Conservation (phyloP, 73 alveolate species). For the Loxodes magnus region DNA sequence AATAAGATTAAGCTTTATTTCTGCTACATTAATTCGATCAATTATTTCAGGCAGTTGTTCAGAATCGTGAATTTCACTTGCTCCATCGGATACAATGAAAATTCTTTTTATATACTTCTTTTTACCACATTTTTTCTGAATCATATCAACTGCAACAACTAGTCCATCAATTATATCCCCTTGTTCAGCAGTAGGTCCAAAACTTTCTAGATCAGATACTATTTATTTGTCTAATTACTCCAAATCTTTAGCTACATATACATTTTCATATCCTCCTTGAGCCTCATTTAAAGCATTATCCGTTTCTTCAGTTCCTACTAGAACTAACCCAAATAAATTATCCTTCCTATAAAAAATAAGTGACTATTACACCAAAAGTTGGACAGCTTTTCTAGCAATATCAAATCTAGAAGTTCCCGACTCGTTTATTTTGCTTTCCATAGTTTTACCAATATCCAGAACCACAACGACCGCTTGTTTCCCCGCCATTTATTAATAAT, state of each 20-base stretch:
- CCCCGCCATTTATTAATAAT: conserved; percentile 18
- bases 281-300: conserved; percentile 34
- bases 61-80: conserved; percentile 39
- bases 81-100: conserved; percentile 89
- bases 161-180: conserved; percentile 89
- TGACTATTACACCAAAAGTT: conserved; percentile 54
- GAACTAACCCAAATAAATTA: conserved; percentile 59
- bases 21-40: conserved; percentile 45
- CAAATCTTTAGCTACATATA: conserved; percentile 29
- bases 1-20: conserved; percentile 58
- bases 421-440: conserved; percentile 23
- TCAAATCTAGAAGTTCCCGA: conserved; percentile 29
- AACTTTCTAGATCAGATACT: conserved; percentile 13
- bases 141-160: conserved; percentile 75
- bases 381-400: conserved; percentile 49
- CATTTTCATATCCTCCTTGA: conserved; percentile 47
- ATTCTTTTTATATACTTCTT: conserved; percentile 73
- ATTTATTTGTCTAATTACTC: conserved; percentile 36
- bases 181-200: conserved; percentile 25
- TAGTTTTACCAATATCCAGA: conserved; percentile 54
- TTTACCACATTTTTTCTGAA: conserved; percentile 52
- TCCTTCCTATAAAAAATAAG: conserved; percentile 38
- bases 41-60: conserved; percentile 44
- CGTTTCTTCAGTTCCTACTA: conserved; percentile 48
- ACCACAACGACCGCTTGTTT: conserved; percentile 65